Base-by-base conservation (phyloP, 2,329 filamentous ascomycete species). In the Hymenoscyphus fructigenus region DNA sequence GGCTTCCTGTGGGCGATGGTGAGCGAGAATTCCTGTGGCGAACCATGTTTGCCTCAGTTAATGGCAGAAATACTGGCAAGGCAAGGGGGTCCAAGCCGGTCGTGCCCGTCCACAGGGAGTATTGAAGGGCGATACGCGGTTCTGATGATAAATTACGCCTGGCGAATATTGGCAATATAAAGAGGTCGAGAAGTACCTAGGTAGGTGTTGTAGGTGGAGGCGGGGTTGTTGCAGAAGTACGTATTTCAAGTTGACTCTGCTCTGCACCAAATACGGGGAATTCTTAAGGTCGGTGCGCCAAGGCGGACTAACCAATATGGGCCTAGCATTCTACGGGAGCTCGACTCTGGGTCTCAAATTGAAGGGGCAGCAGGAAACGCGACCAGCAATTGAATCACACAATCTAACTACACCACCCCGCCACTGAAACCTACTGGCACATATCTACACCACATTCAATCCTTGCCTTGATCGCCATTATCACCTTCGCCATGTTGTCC, bases 1-100 rank as follows among this genome's bases (percentile, higher is more conserved):
- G 88, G 84, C 90, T 92, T 87, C 90, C 91, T 93, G 89, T 88
- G 89, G 90, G 90, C 88, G 90, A 92, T 91, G 91, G 91, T 93
- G 91, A 94, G 91, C 91, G 84, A 82, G 82, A 82, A 79, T 85
- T 83, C 82, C 83, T 84, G 78, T 83, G 82, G 78, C 83, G 83
- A 82, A 82, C 83, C 84, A 85, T 85, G 78, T 80, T 80, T 71
- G 79, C 78, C 71, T 71, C 69, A 72, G 62, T 70, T 63, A 68
- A 71, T 68, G 73, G 72, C 70, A 81, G 78, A 82, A 81, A 79
- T 82, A 83, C 71, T 75, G 69, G 67, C 67, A 65, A 66, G 63
- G 34, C 34, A 38, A 38, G 23, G 20, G 12, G 9, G 12, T 23
- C 20, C 20, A 12, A 14, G 47, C 47, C 20, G n/a, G n/a, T 50